phyloP scores from a whole-genome alignment of 148 eudicot species.

The Chenopodium berlandieri region DNA sequence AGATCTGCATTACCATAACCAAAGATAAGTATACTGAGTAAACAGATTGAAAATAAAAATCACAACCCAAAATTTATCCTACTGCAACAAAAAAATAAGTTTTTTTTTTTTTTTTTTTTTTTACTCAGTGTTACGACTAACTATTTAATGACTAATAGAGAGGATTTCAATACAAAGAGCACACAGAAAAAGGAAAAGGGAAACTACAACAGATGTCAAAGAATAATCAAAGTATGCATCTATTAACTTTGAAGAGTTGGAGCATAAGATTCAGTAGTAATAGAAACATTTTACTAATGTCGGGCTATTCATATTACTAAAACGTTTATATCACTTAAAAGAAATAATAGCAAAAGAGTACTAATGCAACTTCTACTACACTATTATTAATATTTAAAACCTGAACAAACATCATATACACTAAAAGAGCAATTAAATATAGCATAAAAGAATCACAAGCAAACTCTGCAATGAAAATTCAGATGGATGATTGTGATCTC shows the following conservation, averaged over 20 bases:
- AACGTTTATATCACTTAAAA: too few species aligned
- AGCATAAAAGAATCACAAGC: too few species aligned
- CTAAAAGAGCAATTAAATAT: neutral
- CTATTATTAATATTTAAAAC: neutral
- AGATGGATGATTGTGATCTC: too few species aligned
- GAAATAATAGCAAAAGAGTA: neutral
- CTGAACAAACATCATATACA: neutral
- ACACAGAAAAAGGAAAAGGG: neutral
- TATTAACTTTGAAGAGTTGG: neutral
- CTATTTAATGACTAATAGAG: neutral
- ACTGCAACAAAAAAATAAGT: neutral
- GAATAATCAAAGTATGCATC: neutral
- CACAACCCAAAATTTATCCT: neutral
- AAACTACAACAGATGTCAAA: neutral
- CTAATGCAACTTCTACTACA: neutral
- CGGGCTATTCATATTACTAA: neutral
- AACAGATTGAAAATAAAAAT: neutral
- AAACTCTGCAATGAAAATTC: too few species aligned
- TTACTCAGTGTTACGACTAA: neutral
- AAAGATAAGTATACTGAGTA: slow-evolving; percentile 18
- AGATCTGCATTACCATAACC: slow-evolving; percentile 57
- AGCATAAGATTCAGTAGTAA: neutral
- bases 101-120: too few species aligned
- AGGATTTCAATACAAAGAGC: neutral
- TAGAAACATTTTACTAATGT: too few species aligned